Conservation (phyloP, 2,329 filamentous ascomycete genomes). For the Sporothrix pseudoabietina region DNA sequence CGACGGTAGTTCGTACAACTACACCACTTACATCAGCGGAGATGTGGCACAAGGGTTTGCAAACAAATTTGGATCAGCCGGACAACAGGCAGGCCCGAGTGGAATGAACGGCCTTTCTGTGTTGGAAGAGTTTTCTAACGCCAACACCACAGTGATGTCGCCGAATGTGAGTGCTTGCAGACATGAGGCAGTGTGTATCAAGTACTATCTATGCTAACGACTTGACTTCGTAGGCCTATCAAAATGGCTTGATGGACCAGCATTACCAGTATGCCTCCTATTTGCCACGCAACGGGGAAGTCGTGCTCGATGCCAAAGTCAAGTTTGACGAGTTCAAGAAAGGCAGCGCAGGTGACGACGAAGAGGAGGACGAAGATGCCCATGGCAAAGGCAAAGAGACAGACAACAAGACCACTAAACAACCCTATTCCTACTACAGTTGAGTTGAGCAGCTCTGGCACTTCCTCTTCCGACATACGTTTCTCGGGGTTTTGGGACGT, state of each 20-base stretch:
- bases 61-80: not conserved
- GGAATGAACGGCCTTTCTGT: constrained; percentile 18
- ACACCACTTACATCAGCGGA: not conserved
- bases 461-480: not conserved
- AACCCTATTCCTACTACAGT: not conserved
- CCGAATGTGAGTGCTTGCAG: not conserved
- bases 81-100: not conserved
- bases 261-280: not conserved
- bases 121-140: not conserved
- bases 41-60: not conserved
- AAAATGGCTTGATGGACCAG: not conserved
- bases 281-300: not conserved
- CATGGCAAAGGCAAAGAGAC: not conserved
- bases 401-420: not conserved
- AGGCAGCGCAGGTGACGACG: not conserved
- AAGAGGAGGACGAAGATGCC: too few species aligned
- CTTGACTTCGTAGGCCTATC: not conserved
- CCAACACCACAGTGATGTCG: too few species aligned
- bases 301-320: not conserved
- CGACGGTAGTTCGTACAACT: not conserved
- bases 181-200: too few species aligned
- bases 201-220: not conserved
- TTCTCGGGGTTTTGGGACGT: not conserved
- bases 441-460: not conserved
- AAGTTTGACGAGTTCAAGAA: not conserved